Conservation (phyloP, 1,284 basidiomycete genomes). For the Macrocystidia cucumis region DNA sequence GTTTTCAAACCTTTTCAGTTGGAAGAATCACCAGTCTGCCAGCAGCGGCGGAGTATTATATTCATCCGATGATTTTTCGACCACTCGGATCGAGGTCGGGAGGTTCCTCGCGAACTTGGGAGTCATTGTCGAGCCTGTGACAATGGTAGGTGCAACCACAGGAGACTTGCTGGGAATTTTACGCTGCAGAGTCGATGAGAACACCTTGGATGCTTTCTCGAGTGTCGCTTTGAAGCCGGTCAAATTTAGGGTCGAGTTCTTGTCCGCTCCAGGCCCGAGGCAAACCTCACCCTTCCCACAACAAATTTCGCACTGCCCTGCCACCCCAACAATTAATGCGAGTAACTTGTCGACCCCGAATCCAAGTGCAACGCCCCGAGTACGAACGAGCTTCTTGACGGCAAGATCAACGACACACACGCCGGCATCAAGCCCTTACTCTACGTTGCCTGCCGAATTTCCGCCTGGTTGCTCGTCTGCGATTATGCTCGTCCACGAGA, state of each 20-base stretch:
- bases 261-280: slow-evolving; percentile 8
- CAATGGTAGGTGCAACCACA: slow-evolving; percentile 16
- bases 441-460: slow-evolving; percentile 61
- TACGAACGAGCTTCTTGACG: slow-evolving; percentile 8
- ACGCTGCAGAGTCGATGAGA: slow-evolving; percentile 62
- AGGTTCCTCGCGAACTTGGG: slow-evolving; percentile 65
- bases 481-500: slow-evolving; percentile 78
- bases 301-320: slow-evolving; percentile 9
- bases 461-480: slow-evolving; percentile 37
- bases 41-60: slow-evolving; percentile 50
- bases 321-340: slow-evolving; percentile 12
- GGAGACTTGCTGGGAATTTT: slow-evolving; percentile 35
- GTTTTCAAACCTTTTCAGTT: slow-evolving; percentile 76
- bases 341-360: slow-evolving; percentile 5
- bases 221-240: slow-evolving; percentile 30
- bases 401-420: slow-evolving; percentile 19
- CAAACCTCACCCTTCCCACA: slow-evolving; percentile 5
- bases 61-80: slow-evolving; percentile 52
- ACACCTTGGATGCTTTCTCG: slow-evolving; percentile 18
- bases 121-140: slow-evolving; percentile 44
- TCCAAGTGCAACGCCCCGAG: neutral
- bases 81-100: slow-evolving; percentile 58
- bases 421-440: slow-evolving; percentile 39
- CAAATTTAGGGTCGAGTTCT: slow-evolving; percentile 37
- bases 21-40: slow-evolving; percentile 42